A percentile compares a stretch with the other conserved stretches of the same genome.
Evolutionary conservation across 371 early-diverging fungal species (phyloP).

Genomic region (Ordospora colligata): DNA sequence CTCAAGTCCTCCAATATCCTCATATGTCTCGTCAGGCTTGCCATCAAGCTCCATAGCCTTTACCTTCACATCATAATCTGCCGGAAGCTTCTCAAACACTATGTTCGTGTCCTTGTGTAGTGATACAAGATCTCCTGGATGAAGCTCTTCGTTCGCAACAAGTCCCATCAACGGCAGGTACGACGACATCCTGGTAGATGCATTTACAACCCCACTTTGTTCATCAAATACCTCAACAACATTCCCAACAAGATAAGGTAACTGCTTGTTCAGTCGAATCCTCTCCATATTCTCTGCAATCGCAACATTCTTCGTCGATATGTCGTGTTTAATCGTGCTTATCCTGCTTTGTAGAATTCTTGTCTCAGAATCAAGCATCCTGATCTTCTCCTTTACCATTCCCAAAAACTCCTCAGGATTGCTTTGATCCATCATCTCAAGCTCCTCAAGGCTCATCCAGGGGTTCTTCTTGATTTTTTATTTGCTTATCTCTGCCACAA

Average conservation of each 20-base stretch:
- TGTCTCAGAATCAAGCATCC: constrained; percentile 56
- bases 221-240: constrained; percentile 76
- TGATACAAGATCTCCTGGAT: constrained; percentile 94
- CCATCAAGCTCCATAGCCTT: constrained; percentile 99
- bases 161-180: constrained; percentile 90
- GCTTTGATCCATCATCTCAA: constrained; percentile 39
- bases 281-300: constrained; percentile 97
- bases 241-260: constrained; percentile 94
- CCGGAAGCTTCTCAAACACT: constrained; percentile 89
- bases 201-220: constrained; percentile 33
- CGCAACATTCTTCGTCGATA: constrained; percentile 66
- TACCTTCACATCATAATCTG: constrained; percentile 94
- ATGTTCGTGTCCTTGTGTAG: constrained; percentile 98
- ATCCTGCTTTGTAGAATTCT: constrained; percentile 55
- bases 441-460: constrained; percentile 25
- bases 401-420: constrained; percentile 22
- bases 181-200: constrained; percentile 56
- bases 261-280: constrained; percentile 90
- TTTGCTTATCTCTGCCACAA: neutral
- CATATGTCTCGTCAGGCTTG: constrained; percentile 95
- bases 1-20: constrained; percentile 93
- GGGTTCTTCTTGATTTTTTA: constrained; percentile 3
- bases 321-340: constrained; percentile 58
- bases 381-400: constrained; percentile 37
- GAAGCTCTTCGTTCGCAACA: constrained; percentile 77